Evolutionary conservation across 2,329 filamentous ascomycete species (phyloP).

Genomic region (Aureobasidium pullulans): DNA sequence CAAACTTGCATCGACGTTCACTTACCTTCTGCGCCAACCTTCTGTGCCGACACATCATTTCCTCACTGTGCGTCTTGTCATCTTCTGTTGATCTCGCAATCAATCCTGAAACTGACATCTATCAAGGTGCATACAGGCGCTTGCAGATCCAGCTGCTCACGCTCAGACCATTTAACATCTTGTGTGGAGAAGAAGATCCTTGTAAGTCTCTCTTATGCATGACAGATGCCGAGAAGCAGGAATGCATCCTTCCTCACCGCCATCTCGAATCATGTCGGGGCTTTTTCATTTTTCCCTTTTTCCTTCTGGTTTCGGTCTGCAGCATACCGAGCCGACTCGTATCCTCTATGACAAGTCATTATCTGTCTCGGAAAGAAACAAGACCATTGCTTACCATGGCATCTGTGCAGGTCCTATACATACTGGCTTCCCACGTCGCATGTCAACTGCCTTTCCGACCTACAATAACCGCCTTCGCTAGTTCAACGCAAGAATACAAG

Average conservation of each 20-base stretch:
- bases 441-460: background rate
- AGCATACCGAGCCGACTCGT: slow-evolving; percentile 9
- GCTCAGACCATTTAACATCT: slow-evolving; percentile 7
- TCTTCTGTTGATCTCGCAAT: background rate
- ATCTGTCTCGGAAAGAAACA: slow-evolving; percentile 4
- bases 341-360: slow-evolving; percentile 11
- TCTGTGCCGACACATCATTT: background rate
- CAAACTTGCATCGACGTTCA: background rate
- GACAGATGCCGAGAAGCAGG: slow-evolving; percentile 12
- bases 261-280: slow-evolving; percentile 5
- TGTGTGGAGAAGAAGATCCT: slow-evolving; percentile 10
- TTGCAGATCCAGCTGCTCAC: slow-evolving; percentile 8
- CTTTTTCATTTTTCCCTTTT: slow-evolving; percentile 4
- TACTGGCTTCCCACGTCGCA: slow-evolving; percentile 5
- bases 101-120: slow-evolving; percentile 13
- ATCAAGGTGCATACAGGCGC: slow-evolving; percentile 13
- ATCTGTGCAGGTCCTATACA: slow-evolving; percentile 7
- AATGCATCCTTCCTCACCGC: slow-evolving; percentile 13
- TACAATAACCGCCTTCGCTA: background rate
- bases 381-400: slow-evolving; percentile 10
- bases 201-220: slow-evolving; percentile 12
- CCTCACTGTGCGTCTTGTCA: background rate
- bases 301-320: slow-evolving; percentile 10
- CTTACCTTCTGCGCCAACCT: background rate
- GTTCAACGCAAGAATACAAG: background rate